Evolutionary conservation across 1,284 basidiomycete genomes (phyloP).

Genomic region (Ceratobasidium sp.): DNA sequence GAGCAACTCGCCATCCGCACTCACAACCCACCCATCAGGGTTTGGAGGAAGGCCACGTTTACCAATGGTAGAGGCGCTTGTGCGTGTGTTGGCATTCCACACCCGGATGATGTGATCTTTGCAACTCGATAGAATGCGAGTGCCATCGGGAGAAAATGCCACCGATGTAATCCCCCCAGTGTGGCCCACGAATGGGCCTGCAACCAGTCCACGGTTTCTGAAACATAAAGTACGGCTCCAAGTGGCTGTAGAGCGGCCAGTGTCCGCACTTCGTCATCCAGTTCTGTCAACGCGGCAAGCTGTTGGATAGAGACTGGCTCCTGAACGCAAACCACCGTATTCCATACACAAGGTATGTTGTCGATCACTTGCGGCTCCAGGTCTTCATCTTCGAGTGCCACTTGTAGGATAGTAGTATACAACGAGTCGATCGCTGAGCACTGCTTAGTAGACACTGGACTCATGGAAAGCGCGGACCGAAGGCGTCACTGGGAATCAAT

Average conservation of each 20-base stretch:
- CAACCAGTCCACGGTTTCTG: not conserved
- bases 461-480: not conserved
- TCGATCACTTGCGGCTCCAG: not conserved
- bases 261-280: not conserved
- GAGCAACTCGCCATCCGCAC: no score
- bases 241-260: not conserved
- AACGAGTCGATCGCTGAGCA: not conserved
- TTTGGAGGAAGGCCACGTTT: no score
- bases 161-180: no score
- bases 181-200: no score
- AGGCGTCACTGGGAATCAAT: not conserved
- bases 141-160: no score
- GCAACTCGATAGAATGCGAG: no score
- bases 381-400: not conserved
- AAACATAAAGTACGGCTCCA: slow-evolving; percentile 5
- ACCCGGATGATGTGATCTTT: no score
- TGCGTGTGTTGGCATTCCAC: no score
- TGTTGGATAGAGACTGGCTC: not conserved
- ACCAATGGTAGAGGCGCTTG: no score
- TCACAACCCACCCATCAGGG: no score
- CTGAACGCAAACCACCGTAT: not conserved
- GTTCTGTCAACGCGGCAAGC: not conserved
- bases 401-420: not conserved
- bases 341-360: not conserved
- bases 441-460: not conserved